Evolutionary conservation across 306 rosid genomes (phyloP).

Genomic region (Quercus alba): DNA sequence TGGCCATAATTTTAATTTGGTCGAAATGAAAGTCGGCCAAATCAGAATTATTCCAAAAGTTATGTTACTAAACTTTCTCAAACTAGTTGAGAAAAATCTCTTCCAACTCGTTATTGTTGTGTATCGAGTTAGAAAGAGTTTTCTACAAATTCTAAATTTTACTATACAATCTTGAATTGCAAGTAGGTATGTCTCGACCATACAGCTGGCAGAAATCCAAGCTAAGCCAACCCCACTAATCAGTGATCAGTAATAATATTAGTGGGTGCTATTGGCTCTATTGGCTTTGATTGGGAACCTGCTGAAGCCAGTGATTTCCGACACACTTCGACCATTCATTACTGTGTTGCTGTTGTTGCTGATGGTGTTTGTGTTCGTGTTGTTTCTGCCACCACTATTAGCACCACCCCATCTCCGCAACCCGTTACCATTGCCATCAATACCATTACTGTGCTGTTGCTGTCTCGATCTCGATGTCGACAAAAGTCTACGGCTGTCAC

Average conservation of each 20-base stretch:
- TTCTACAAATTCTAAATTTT: too few species aligned
- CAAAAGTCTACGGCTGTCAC: conserved; percentile 29
- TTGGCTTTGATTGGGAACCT: conserved; percentile 32
- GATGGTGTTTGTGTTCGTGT: too few species aligned
- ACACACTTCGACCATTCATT: conserved; percentile 66
- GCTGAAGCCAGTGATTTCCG: conserved; percentile 76
- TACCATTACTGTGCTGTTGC: not conserved
- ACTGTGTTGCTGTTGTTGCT: not conserved
- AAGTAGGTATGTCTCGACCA: conserved; percentile 15
- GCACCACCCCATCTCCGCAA: not conserved
- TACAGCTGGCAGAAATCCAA: conserved; percentile 43
- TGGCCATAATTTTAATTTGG: too few species aligned
- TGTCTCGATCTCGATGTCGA: conserved; percentile 11
- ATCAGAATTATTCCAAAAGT: too few species aligned
- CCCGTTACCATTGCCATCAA: not conserved
- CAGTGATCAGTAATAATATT: not conserved
- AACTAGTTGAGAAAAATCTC: too few species aligned
- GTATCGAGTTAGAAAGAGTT: too few species aligned
- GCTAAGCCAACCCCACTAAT: conserved; percentile 33
- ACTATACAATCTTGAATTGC: not conserved
- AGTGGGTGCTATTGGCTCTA: not conserved
- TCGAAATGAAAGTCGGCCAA: too few species aligned
- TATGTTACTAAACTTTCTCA: too few species aligned
- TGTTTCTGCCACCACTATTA: conserved; percentile 26
- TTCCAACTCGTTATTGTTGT: too few species aligned